Evolutionary conservation across 2,329 filamentous ascomycete species (phyloP).

Genomic region (Colletotrichum plurivorum): DNA sequence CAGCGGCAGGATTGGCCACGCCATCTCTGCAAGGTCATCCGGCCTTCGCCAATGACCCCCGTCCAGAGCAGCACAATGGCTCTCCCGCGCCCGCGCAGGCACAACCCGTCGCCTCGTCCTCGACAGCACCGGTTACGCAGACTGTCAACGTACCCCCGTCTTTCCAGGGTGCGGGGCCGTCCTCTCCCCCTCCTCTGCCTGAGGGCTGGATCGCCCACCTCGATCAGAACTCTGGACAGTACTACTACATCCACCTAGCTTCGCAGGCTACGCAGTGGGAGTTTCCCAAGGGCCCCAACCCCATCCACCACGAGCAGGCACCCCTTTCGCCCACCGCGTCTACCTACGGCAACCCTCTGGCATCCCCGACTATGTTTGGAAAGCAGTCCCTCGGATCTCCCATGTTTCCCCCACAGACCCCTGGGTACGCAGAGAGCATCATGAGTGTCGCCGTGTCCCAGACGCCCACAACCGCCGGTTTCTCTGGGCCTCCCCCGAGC

Average conservation of each 20-base stretch:
- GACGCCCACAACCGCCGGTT: slow-evolving; percentile 84
- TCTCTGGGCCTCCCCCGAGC: slow-evolving; percentile 88
- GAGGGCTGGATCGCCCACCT: slow-evolving; percentile 99
- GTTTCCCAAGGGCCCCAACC: slow-evolving; percentile 95
- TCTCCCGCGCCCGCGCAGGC: slow-evolving; percentile 51
- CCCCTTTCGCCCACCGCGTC: slow-evolving; percentile 88
- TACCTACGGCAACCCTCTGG: slow-evolving; percentile 81
- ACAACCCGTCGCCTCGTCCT: slow-evolving; percentile 8
- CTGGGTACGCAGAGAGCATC: slow-evolving; percentile 88
- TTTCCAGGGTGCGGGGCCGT: slow-evolving; percentile 69
- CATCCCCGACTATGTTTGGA: slow-evolving; percentile 74
- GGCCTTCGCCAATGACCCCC: slow-evolving; percentile 89
- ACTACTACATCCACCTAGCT: slow-evolving; percentile 98
- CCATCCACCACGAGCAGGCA: slow-evolving; percentile 84
- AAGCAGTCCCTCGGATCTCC: slow-evolving; percentile 83
- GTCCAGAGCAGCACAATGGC: slow-evolving; percentile 63
- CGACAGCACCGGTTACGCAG: slow-evolving; percentile 20
- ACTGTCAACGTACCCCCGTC: slow-evolving; percentile 57
- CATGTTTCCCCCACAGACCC: slow-evolving; percentile 85
- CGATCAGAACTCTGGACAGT: slow-evolving; percentile 95
- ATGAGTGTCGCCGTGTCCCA: slow-evolving; percentile 83
- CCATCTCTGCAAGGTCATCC: slow-evolving; percentile 78
- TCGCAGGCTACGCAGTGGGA: slow-evolving; percentile 99
- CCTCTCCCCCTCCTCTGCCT: slow-evolving; percentile 91
- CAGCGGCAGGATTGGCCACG: slow-evolving; percentile 55